phyloP scores from a whole-genome alignment of 2,329 filamentous ascomycete species.

The Aureobasidium subglaciale region DNA sequence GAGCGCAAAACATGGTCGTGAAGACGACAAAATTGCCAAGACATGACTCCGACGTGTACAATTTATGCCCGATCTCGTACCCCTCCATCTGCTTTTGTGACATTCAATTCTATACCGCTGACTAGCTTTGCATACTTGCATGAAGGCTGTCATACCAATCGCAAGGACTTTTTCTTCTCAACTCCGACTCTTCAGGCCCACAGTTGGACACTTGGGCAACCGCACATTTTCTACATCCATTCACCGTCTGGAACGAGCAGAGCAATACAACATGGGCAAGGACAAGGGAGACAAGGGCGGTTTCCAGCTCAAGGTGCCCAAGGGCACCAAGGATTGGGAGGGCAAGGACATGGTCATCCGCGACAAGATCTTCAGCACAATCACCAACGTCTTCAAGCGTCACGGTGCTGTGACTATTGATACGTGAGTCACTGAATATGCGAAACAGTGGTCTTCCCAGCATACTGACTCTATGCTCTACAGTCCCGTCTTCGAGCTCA shows the following conservation, averaged over 20 bases:
- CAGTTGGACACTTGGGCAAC: neutral
- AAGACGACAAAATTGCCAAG: slow-evolving; percentile 2
- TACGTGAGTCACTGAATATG: slow-evolving; percentile 44
- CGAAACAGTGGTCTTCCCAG: neutral
- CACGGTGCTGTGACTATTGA: slow-evolving; percentile 75
- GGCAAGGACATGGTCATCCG: slow-evolving; percentile 72
- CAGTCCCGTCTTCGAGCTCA: slow-evolving; percentile 71
- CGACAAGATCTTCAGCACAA: slow-evolving; percentile 70
- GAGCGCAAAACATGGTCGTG: neutral
- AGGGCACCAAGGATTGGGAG: slow-evolving; percentile 84
- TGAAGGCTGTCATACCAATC: slow-evolving; percentile 10
- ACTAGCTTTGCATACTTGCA: slow-evolving; percentile 13
- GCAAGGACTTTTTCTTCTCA: slow-evolving; percentile 11
- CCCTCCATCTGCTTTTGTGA: slow-evolving; percentile 6
- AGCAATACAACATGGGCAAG: slow-evolving; percentile 38
- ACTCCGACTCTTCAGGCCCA: neutral
- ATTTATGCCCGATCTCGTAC: neutral
- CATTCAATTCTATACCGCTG: neutral
- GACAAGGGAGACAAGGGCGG: slow-evolving; percentile 33
- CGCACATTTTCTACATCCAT: slow-evolving; percentile 11
- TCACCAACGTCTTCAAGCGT: slow-evolving; percentile 73
- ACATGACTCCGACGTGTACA: neutral
- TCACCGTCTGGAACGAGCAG: neutral
- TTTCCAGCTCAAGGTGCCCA: slow-evolving; percentile 75
- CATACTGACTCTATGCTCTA: slow-evolving; percentile 15